phyloP scores from a whole-genome alignment of 371 early-diverging fungal genomes.

The Mucor lusitanicus region DNA sequence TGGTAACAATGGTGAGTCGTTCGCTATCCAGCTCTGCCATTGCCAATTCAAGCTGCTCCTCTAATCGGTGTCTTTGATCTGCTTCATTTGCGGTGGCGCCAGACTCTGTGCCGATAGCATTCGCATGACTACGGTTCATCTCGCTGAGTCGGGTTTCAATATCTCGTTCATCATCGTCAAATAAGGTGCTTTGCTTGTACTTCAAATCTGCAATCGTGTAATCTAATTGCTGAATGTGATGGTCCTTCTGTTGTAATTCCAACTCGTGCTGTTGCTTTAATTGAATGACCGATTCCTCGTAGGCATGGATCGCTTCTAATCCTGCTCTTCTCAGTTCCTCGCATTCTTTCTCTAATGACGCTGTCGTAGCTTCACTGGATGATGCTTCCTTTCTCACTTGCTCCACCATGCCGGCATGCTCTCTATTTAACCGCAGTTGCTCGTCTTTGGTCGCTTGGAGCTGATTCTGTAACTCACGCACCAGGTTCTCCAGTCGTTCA shows the following conservation, averaged over 20 bases:
- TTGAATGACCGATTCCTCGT: constrained; percentile 28
- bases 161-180: constrained; percentile 29
- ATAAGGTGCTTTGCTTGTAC: constrained; percentile 24
- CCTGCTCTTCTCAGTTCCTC: constrained; percentile 41
- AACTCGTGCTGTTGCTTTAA: constrained; percentile 23
- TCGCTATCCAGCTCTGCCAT: constrained; percentile 37
- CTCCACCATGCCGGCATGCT: constrained; percentile 34
- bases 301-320: constrained; percentile 36
- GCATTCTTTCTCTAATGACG: constrained; percentile 44
- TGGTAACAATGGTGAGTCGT: constrained; percentile 8
- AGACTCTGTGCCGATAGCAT: background rate
- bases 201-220: constrained; percentile 29
- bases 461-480: constrained; percentile 32
- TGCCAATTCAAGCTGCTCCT: constrained; percentile 43
- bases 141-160: constrained; percentile 11
- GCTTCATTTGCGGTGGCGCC: constrained; percentile 7
- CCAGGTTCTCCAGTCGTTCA: constrained; percentile 32
- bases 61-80: constrained; percentile 41
- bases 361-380: constrained; percentile 27
- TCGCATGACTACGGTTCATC: background rate
- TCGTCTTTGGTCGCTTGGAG: constrained; percentile 11
- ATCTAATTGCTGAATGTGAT: constrained; percentile 24
- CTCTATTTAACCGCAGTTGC: constrained; percentile 14
- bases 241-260: constrained; percentile 23
- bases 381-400: constrained; percentile 30